phyloP scores from a whole-genome alignment of 176 grass and related monocot genomes.

The Triticum urartu region DNA sequence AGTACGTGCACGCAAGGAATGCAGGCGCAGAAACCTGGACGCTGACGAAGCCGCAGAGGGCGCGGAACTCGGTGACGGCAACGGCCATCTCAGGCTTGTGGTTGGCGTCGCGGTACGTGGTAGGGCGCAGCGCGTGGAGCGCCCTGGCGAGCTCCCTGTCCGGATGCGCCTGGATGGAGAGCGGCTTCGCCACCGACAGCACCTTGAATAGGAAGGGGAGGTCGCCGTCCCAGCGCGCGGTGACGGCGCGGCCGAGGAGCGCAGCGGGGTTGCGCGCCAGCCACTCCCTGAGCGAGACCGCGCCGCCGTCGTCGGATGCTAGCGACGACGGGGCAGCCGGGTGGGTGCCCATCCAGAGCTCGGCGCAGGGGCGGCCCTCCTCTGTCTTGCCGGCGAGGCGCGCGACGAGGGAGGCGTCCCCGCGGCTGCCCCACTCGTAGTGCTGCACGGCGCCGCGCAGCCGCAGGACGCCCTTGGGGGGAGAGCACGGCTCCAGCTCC shows the following conservation, averaged over 20 bases:
- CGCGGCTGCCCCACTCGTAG: constrained; percentile 80
- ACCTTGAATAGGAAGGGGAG: constrained; percentile 98
- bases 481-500: background rate
- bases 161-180: constrained; percentile 97
- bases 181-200: constrained; percentile 81
- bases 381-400: constrained; percentile 29
- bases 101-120: constrained; percentile 82
- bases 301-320: background rate
- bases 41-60: constrained; percentile 75
- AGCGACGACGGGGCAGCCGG: constrained; percentile 66
- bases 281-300: constrained; percentile 59
- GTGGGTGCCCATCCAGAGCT: constrained; percentile 97
- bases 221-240: constrained; percentile 56
- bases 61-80: constrained; percentile 87
- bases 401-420: constrained; percentile 62
- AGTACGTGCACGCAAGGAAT: background rate
- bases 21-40: constrained; percentile 37
- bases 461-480: constrained; percentile 4
- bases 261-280: constrained; percentile 47
- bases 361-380: constrained; percentile 48
- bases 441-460: constrained; percentile 72
- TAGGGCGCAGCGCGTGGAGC: constrained; percentile 65
- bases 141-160: constrained; percentile 70
- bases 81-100: constrained; percentile 98
- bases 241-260: constrained; percentile 61